phyloP scores from a whole-genome alignment of 441 rosid genomes.

The Croton setiger region DNA sequence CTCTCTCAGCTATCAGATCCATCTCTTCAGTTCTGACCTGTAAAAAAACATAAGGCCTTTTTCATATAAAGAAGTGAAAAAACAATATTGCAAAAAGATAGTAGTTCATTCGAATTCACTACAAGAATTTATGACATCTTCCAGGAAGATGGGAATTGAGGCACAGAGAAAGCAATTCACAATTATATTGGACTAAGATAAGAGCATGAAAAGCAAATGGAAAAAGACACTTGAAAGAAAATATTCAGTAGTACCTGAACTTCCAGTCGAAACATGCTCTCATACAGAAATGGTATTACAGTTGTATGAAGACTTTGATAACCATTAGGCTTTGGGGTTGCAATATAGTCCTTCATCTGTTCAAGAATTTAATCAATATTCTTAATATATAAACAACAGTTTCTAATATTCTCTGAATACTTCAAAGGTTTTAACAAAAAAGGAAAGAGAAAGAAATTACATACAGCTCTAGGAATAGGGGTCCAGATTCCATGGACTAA shows the following conservation, averaged over 20 bases:
- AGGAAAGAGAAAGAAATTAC: conserved; percentile 23
- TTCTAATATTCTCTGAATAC: conserved; percentile 1
- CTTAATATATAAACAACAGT: conserved; percentile 14
- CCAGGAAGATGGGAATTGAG: background rate
- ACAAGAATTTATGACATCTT: conserved; percentile 4
- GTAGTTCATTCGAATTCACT: background rate
- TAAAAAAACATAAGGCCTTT: conserved; percentile 9
- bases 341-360: conserved; percentile 98
- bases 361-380: conserved; percentile 21
- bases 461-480: conserved; percentile 88
- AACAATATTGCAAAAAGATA: background rate
- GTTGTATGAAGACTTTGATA: conserved; percentile 97
- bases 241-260: conserved; percentile 67
- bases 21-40: conserved; percentile 99
- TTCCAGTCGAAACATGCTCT: conserved; percentile 94
- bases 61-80: background rate
- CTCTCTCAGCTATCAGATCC: conserved; percentile 96
- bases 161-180: background rate
- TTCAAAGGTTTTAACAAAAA: conserved; percentile 16
- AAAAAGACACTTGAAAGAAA: background rate
- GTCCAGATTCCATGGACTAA: conserved; percentile 97
- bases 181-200: background rate
- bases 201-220: conserved; percentile 10
- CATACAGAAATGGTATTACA: conserved; percentile 94
- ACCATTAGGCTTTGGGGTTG: conserved; percentile 99